phyloP scores from a whole-genome alignment of 345 rosid genomes.

The Eucalyptus curtisii region DNA sequence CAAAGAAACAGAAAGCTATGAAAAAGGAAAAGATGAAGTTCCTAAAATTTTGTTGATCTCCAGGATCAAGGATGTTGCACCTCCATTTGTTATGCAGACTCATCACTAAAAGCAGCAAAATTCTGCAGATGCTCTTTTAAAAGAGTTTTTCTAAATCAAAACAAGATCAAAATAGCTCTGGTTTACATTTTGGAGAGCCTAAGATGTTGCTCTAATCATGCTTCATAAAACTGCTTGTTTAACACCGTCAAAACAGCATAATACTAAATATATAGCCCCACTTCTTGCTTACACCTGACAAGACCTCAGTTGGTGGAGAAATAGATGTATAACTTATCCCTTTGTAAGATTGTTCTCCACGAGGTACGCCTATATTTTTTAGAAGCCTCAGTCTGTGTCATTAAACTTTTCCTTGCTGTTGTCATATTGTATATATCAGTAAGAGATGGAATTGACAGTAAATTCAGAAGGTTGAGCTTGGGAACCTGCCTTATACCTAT shows the following conservation, averaged over 20 bases:
- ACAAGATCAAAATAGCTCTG: background rate
- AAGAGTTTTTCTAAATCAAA: background rate
- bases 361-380: background rate
- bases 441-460: background rate
- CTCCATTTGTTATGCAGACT: background rate
- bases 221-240: background rate
- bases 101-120: background rate
- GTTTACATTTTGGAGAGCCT: background rate
- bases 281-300: background rate
- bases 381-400: background rate
- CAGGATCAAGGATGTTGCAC: background rate
- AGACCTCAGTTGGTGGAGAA: background rate
- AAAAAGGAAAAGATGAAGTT: background rate
- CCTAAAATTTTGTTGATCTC: background rate
- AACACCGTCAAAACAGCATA: background rate
- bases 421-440: background rate
- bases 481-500: background rate
- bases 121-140: background rate
- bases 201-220: background rate
- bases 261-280: background rate
- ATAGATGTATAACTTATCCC: background rate
- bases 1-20: background rate
- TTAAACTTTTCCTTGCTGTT: background rate
- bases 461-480: background rate
- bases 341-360: background rate